A percentile compares a stretch with the other conserved stretches of the same genome.
phyloP scores from a whole-genome alignment of 2,329 filamentous ascomycete species.

The Xylaria hypoxylon region DNA sequence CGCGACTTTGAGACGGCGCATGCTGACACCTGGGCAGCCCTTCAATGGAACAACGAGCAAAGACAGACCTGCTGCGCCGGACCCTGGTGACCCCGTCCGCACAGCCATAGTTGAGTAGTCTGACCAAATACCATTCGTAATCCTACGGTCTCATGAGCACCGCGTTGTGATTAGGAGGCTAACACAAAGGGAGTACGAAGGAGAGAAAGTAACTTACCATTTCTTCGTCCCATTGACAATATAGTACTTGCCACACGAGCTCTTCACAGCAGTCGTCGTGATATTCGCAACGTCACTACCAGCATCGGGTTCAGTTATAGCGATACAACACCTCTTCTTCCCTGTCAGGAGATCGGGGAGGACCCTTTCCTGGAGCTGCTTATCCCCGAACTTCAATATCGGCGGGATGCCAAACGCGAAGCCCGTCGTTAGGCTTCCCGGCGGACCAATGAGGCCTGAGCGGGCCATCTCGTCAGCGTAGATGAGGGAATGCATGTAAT shows the following conservation, averaged over 20 bases:
- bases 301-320: conserved; percentile 81
- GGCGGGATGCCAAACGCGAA: conserved; percentile 79
- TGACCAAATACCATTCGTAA: conserved; percentile 78
- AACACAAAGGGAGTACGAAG: background rate
- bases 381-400: conserved; percentile 74
- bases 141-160: conserved; percentile 54
- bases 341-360: conserved; percentile 76
- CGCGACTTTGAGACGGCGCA: conserved; percentile 74
- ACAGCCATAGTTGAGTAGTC: conserved; percentile 79
- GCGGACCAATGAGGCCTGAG: conserved; percentile 72
- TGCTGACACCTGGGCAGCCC: conserved; percentile 71
- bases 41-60: conserved; percentile 79
- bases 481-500: conserved; percentile 77
- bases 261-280: conserved; percentile 73
- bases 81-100: conserved; percentile 70
- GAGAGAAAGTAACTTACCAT: conserved; percentile 59
- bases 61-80: conserved; percentile 71
- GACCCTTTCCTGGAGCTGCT: conserved; percentile 71
- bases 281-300: conserved; percentile 81
- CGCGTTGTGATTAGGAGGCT: too few species aligned
- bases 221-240: conserved; percentile 82
- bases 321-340: conserved; percentile 76
- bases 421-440: conserved; percentile 74
- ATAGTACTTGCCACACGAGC: conserved; percentile 72
- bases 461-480: conserved; percentile 78